Conservation (phyloP, 1,284 basidiomycete genomes). For the Calocybe gambosa region DNA sequence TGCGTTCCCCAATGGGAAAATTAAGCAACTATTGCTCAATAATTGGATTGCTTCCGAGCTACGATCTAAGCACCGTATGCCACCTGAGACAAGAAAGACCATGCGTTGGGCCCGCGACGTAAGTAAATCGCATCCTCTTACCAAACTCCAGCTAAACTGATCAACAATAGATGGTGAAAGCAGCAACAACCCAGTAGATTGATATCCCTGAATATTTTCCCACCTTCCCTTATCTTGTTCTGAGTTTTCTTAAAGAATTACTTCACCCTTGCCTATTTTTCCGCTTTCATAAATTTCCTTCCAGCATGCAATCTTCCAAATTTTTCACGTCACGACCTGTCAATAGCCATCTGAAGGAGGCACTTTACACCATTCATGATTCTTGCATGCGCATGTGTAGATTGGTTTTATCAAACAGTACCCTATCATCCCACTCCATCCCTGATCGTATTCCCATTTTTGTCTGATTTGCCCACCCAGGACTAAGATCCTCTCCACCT, state of each 20-base stretch:
- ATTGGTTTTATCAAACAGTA: constrained; percentile 16
- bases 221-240: constrained; percentile 20
- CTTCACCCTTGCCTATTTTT: constrained; percentile 13
- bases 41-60: constrained; percentile 83
- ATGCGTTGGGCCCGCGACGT: constrained; percentile 83
- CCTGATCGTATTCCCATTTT: constrained; percentile 8
- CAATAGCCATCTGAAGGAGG: constrained; percentile 56
- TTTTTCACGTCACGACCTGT: constrained; percentile 23
- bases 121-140: constrained; percentile 19
- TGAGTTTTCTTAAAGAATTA: constrained; percentile 15
- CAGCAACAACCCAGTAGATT: constrained; percentile 61
- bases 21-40: constrained; percentile 74
- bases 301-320: constrained; percentile 41
- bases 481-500: constrained; percentile 2
- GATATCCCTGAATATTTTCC: constrained; percentile 17
- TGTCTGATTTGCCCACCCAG: constrained; percentile 1
- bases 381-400: constrained; percentile 46
- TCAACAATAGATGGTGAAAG: constrained; percentile 56
- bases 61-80: constrained; percentile 62
- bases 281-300: constrained; percentile 10
- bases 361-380: constrained; percentile 39
- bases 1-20: constrained; percentile 72
- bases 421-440: constrained; percentile 4
- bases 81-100: constrained; percentile 69
- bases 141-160: constrained; percentile 8